These are phyloP conservation scores for Isoetes engelmannii DNA, from an alignment of 83 land plant genomes.

Conservation along the genomic window DNA sequence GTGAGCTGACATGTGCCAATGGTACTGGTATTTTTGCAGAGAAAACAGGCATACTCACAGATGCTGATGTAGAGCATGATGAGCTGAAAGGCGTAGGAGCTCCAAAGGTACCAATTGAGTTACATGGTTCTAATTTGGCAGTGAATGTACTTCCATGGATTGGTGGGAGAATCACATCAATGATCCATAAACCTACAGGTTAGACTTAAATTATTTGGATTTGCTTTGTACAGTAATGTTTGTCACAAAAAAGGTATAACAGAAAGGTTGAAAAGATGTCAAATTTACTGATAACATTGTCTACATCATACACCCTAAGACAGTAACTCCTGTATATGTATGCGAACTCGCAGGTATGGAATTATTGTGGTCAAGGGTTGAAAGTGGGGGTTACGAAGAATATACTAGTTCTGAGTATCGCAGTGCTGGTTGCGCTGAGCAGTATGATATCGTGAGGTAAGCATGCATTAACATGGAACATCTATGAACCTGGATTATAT, in stretches of 20 bases:
- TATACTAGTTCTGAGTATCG: conserved; percentile 65
- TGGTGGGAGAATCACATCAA: conserved; percentile 78
- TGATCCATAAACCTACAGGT: conserved; percentile 70
- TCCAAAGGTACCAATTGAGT: conserved; percentile 50
- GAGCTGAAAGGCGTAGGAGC: conserved; percentile 49
- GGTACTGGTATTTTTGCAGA: not conserved
- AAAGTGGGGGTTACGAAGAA: conserved; percentile 71
- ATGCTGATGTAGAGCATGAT: conserved; percentile 31
- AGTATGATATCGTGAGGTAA: conserved; percentile 55
- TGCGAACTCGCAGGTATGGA: conserved; percentile 39
- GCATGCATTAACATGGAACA: not conserved
- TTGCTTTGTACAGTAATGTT: too few relatives aligned
- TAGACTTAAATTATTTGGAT: not conserved
- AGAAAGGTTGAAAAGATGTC: too few relatives aligned
- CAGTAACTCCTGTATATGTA: not conserved
- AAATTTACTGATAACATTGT: too few relatives aligned
- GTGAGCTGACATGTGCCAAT: not conserved
- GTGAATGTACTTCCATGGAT: conserved; percentile 80
- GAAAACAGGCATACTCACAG: conserved; percentile 29
- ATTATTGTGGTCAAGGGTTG: conserved; percentile 67
- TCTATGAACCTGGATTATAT: not conserved
- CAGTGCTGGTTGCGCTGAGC: conserved; percentile 78
- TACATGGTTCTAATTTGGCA: conserved; percentile 51
- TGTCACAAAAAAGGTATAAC: too few relatives aligned
- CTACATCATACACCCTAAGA: not conserved